Evolutionary conservation across 2,329 filamentous ascomycete species (phyloP).

Genomic region (Dothiorella sarmentorum): DNA sequence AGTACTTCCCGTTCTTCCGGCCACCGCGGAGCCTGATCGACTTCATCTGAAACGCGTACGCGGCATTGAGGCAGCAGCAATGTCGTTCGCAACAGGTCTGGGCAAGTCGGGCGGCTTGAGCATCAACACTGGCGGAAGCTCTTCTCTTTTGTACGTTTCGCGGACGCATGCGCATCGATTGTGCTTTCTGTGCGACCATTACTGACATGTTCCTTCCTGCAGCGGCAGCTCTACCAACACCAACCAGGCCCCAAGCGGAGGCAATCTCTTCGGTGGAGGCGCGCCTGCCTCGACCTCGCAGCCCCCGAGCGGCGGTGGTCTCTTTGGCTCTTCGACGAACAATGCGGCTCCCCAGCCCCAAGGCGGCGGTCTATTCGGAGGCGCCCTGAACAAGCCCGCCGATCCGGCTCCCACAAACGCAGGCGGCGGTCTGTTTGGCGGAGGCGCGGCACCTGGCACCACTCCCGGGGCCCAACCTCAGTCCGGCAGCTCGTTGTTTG

Average conservation of each 20-base stretch:
- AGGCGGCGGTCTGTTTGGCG: slow-evolving; percentile 35
- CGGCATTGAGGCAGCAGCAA: slow-evolving; percentile 1
- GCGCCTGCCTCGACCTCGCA: slow-evolving; percentile 22
- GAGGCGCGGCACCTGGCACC: slow-evolving; percentile 27
- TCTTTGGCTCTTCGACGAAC: slow-evolving; percentile 24
- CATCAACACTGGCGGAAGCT: slow-evolving; percentile 49
- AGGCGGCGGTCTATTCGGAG: slow-evolving; percentile 35
- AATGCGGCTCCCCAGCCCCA: slow-evolving; percentile 25
- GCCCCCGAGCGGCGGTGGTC: slow-evolving; percentile 24
- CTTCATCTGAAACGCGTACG: not conserved
- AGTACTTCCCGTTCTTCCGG: not conserved
- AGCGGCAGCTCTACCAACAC: slow-evolving; percentile 22
- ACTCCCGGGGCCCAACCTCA: slow-evolving; percentile 20
- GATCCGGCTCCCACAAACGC: slow-evolving; percentile 21
- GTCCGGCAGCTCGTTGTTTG: slow-evolving; percentile 32
- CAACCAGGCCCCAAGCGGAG: slow-evolving; percentile 22
- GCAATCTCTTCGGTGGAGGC: slow-evolving; percentile 27
- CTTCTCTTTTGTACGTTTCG: slow-evolving; percentile 7
- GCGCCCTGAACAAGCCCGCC: slow-evolving; percentile 33
- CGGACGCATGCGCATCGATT: not conserved
- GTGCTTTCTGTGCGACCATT: not conserved
- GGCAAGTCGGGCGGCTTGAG: slow-evolving; percentile 50
- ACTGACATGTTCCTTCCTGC: slow-evolving; percentile 7
- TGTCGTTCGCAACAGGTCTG: slow-evolving; percentile 38
- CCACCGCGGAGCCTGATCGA: not conserved